Evolutionary conservation across 1,139 yeast genomes (phyloP).

Genomic region (Saccharomyces hybrid): DNA sequence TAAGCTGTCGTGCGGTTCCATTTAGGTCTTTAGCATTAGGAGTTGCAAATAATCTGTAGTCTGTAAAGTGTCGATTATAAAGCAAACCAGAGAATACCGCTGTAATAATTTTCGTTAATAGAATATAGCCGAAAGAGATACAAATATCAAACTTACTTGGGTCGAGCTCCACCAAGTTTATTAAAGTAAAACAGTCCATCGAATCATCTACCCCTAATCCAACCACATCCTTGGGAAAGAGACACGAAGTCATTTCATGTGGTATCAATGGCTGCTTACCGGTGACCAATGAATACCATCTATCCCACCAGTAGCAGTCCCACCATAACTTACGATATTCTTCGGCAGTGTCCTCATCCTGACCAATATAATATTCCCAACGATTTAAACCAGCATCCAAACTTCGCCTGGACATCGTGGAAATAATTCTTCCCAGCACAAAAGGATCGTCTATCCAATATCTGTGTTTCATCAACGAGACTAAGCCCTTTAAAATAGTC

Average conservation of each 20-base stretch:
- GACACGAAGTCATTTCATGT: conserved; percentile 6
- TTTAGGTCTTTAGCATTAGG: conserved; percentile 2
- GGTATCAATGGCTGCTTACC: conserved; percentile 13
- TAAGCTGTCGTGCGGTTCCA: conserved; percentile 4
- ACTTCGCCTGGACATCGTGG: conserved; percentile 3
- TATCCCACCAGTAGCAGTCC: conserved; percentile 24
- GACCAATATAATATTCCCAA: conserved; percentile 16
- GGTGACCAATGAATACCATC: conserved; percentile 12
- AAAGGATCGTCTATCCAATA: background rate
- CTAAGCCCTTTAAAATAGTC: background rate
- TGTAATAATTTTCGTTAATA: conserved; percentile 9
- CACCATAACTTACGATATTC: conserved; percentile 20
- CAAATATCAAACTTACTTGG: conserved; percentile 1
- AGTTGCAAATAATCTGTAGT: conserved; percentile 8
- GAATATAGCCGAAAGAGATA: conserved; percentile 7
- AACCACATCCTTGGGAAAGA: conserved; percentile 12
- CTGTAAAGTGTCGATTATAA: conserved; percentile 11
- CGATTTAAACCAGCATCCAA: conserved; percentile 13
- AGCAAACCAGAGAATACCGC: conserved; percentile 3
- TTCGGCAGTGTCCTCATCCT: conserved; percentile 16
- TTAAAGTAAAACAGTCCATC: conserved; percentile 8
- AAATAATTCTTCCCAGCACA: conserved; percentile 6
- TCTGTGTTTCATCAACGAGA: background rate
- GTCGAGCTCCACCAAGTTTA: conserved; percentile 3
- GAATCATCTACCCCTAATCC: conserved; percentile 10